Evolutionary conservation across 257 asterid genomes (phyloP), one percentile per base, ranked within the genome.

Genomic region (Vinca minor): DNA sequence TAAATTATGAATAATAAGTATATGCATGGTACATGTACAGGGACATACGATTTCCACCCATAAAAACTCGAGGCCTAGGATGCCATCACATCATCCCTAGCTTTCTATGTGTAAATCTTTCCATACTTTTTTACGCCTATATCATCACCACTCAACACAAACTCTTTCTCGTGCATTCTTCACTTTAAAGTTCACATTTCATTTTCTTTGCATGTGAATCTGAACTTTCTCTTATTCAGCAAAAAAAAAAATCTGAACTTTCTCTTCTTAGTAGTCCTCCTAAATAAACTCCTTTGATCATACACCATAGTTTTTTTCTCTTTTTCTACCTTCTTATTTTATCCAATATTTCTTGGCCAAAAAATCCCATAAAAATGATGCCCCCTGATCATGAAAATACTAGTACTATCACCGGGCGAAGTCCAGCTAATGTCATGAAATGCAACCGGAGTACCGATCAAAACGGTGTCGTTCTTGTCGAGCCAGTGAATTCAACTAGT

Each of bases 361-460:
- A n/a, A n/a, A n/a, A n/a, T n/a, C n/a, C n/a, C n/a, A n/a, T n/a
- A n/a, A 53, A 73, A 76, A 89, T 85, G 95, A 81, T 89, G 94
- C 86, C 91, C 8, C 91, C 84, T 29, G 83, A 83, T 67, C 94
- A 83, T 78, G 87, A 89, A 41, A 75, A 31, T 65, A 31, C 65
- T 49, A 49, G n/a, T n/a, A 67, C 53, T 17, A 54, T 70, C 18
- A 63, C 68, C 21, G 73, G 81, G 23, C n/a, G n/a, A n/a, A 74
- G 59, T 47, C 41, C 83, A 4, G n/a, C 80, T 31, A 69, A 62
- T 4, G n/a, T n/a, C 67, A 59, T 49, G 5, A 71, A 71, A 45
- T 49, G 72, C 48, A 64, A 68, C 56, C 63, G 77, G 64, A n/a
- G n/a, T n/a, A n/a, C n/a, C n/a, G 10, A 64, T 4, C 38, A 34